phyloP scores from a whole-genome alignment of 768 basidiomycete genomes.

The Boletus speciosus region DNA sequence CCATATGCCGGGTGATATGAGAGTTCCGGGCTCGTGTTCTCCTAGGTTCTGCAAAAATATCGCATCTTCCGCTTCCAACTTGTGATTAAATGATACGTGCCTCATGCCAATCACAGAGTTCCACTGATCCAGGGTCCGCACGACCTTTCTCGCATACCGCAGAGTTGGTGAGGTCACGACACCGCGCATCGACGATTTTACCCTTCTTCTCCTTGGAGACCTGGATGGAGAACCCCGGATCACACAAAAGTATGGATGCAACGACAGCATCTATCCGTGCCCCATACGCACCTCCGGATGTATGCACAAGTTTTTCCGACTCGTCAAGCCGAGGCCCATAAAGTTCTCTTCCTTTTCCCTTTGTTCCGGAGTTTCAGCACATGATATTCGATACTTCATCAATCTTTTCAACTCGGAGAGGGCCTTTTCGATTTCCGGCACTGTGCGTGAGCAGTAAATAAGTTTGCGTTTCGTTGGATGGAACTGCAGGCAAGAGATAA shows the following conservation, averaged over 20 bases:
- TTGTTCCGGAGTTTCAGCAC: conserved; percentile 70
- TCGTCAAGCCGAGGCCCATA: conserved; percentile 88
- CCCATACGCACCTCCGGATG: conserved; percentile 75
- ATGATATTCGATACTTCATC: conserved; percentile 79
- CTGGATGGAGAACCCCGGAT: conserved; percentile 36
- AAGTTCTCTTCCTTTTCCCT: conserved; percentile 77
- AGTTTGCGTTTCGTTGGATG: conserved; percentile 91
- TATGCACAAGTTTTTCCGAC: conserved; percentile 94
- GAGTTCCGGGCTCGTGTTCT: conserved; percentile 72
- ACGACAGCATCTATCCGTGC: not conserved
- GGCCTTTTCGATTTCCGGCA: conserved; percentile 99
- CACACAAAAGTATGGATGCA: not conserved
- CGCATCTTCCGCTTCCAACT: not conserved
- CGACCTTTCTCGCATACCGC: conserved; percentile 79
- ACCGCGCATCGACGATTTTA: conserved; percentile 93
- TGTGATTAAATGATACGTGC: conserved; percentile 40
- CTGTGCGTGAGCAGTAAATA: conserved; percentile 98
- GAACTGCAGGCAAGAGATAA: conserved; percentile 50
- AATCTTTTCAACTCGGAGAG: conserved; percentile 91
- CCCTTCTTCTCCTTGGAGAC: conserved; percentile 99
- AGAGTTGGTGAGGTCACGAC: conserved; percentile 90
- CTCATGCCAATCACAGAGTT: conserved; percentile 95
- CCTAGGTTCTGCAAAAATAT: conserved; percentile 63
- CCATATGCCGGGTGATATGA: conserved; percentile 86
- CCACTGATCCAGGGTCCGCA: conserved; percentile 83